phyloP scores from a whole-genome alignment of 2,329 filamentous ascomycete species.

The Torrubiellomyces zombiae region DNA sequence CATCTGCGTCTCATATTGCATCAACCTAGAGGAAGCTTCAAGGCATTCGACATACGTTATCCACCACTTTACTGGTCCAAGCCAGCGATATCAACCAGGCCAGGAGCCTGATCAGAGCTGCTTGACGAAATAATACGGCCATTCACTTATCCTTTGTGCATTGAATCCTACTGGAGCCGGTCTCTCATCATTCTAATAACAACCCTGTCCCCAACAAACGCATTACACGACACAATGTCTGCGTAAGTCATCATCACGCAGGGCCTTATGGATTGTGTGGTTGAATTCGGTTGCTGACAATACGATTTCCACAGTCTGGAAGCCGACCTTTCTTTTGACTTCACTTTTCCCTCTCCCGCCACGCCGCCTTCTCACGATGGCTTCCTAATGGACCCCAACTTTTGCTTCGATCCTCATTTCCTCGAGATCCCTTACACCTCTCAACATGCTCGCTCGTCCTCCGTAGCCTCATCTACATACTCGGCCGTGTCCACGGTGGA shows the following conservation, averaged over 20 bases:
- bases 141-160: too few relatives aligned
- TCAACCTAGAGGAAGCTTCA: too few relatives aligned
- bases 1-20: too few relatives aligned
- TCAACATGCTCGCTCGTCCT: conserved; percentile 45
- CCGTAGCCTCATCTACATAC: conserved; percentile 50
- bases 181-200: conserved; percentile 5
- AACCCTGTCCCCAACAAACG: too few relatives aligned
- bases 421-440: conserved; percentile 36
- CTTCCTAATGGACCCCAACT: conserved; percentile 14
- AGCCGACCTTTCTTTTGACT: conserved; percentile 46
- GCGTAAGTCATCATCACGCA: conserved; percentile 16
- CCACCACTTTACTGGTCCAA: too few relatives aligned
- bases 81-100: too few relatives aligned
- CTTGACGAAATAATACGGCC: too few relatives aligned
- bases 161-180: conserved; percentile 8
- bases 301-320: conserved; percentile 31
- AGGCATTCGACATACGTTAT: too few relatives aligned
- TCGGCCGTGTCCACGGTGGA: conserved; percentile 36
- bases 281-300: conserved; percentile 3
- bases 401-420: conserved; percentile 38
- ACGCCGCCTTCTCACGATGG: conserved; percentile 10
- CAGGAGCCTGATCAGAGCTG: too few relatives aligned
- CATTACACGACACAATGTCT: conserved; percentile 16
- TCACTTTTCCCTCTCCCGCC: conserved; percentile 30
- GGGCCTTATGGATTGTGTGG: too few relatives aligned